Evolutionary conservation across 257 asterid genomes (phyloP).

Genomic region (Salvia rosmarinus): DNA sequence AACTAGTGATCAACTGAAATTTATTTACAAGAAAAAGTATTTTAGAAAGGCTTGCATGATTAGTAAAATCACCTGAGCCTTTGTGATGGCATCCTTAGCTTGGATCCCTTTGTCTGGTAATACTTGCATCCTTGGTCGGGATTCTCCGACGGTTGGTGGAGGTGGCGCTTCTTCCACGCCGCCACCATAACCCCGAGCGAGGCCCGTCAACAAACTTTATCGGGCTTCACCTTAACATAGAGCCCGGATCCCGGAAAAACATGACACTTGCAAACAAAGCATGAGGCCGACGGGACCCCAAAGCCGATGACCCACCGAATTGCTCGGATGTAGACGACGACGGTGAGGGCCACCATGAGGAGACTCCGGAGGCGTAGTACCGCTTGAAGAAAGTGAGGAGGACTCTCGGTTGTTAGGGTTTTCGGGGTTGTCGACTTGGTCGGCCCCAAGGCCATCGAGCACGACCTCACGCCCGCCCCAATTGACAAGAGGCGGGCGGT

Average conservation of each 20-base stretch:
- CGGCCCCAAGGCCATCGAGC: no score
- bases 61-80: conserved; percentile 46
- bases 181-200: no score
- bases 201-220: conserved; percentile 60
- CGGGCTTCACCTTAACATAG: conserved; percentile 50
- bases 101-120: conserved; percentile 42
- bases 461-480: no score
- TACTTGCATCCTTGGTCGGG: neutral
- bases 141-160: neutral
- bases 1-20: no score
- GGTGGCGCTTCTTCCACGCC: no score
- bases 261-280: conserved; percentile 44
- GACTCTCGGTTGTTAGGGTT: conserved; percentile 52
- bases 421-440: no score
- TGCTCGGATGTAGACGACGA: conserved; percentile 58
- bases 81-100: conserved; percentile 42
- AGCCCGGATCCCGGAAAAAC: conserved; percentile 56
- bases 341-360: conserved; percentile 56
- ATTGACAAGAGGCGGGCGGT: no score
- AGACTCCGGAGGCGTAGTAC: conserved; percentile 62
- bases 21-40: no score
- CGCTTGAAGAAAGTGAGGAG: conserved; percentile 68
- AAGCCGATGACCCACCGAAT: conserved; percentile 61
- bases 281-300: conserved; percentile 62
- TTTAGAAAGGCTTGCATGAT: no score